A percentile compares a stretch with the other conserved stretches of the same genome.
Evolutionary conservation across 2,329 filamentous ascomycete species (phyloP).

Genomic region (Colletotrichum sp.): DNA sequence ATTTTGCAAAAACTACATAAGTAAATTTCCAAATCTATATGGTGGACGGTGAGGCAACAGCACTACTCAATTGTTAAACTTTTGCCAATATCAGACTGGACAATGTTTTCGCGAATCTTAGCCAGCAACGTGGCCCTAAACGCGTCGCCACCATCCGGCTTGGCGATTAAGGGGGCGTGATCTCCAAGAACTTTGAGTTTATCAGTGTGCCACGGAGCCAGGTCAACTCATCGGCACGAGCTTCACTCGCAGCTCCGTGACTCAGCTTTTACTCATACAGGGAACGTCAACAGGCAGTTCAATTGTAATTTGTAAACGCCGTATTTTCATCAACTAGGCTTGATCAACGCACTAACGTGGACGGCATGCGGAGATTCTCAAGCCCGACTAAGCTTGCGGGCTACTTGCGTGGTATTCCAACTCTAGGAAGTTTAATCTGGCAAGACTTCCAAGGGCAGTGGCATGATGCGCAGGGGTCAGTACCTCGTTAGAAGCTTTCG

Average conservation of each 20-base stretch:
- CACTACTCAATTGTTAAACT: background rate
- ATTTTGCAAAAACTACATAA: background rate
- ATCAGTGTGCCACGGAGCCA: background rate
- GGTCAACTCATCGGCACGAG: background rate
- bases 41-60: background rate
- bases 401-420: background rate
- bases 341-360: background rate
- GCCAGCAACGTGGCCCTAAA: background rate
- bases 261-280: background rate
- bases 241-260: constrained; percentile 32
- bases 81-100: background rate
- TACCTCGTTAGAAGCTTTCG: background rate
- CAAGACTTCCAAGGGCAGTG: background rate
- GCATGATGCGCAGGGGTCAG: background rate
- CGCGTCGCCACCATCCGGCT: background rate
- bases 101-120: background rate
- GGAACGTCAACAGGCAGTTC: background rate
- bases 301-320: background rate
- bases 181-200: background rate
- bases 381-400: background rate
- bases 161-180: background rate
- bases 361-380: background rate
- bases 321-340: background rate
- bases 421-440: background rate
- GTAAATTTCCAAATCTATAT: background rate